Evolutionary conservation across 345 rosid genomes (phyloP), one percentile per base, ranked within the genome.

Genomic region (Eucalyptus sp.): DNA sequence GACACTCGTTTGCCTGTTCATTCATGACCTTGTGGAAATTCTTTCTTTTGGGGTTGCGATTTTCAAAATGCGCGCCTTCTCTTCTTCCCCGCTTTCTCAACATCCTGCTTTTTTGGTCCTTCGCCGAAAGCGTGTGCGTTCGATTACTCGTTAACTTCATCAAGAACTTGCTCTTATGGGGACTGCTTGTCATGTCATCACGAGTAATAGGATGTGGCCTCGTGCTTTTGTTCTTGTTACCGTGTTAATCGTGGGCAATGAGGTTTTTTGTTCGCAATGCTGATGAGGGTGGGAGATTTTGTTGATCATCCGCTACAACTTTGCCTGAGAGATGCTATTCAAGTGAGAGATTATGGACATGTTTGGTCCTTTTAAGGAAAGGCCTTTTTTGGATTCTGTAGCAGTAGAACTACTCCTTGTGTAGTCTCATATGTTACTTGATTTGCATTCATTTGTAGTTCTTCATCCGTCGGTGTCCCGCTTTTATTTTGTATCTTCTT

Each of bases 251-350:
- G 81, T 17, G 83, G 48, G 83, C 24, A 10, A 76, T 37, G 83
- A 76, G 27, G 46, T 76, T 20, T 37, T 33, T 37, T 41, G 83
- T 37, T 76, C 48, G 43, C 13, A 20, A 41, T 76, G 48, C 83
- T 22, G 48, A 76, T 22, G 83, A 37, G 83, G 12, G 48, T 37
- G 83, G 83, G 3, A 20, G 83, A 41, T 37, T 20, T 76, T 41
- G 48, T 41, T 76, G 83, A 37, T 76, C 8, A 0, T 37, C 83
- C 1, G 9, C 48, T 0, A 0, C 2, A 41, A 11, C 15, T 76
- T 76, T 41, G 3, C 83, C 48, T 20, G 14, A 76, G 48, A 41
- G 81, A 37, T 71, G 81, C 25, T 71, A 0, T 71, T 71, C 81
- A 71, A 71, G 46, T 5, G 81, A 10, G 81, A 71, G 27, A 76